Base-by-base conservation (phyloP, 2,329 filamentous ascomycete genomes). In the Chaetomiaceae sp. region DNA sequence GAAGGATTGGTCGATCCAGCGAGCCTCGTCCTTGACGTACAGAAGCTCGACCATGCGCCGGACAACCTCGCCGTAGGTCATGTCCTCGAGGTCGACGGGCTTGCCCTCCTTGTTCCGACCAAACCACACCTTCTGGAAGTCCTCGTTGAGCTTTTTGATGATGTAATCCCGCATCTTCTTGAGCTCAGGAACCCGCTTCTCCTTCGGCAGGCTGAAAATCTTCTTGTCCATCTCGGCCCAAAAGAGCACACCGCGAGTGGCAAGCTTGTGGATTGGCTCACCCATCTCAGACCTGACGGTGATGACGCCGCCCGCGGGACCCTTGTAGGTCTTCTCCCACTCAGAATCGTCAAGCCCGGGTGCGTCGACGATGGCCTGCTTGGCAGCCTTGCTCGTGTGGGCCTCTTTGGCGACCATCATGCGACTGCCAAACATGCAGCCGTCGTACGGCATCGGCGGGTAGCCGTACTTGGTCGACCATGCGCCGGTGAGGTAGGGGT, bases 181-280 rank as follows among this genome's bases (percentile, higher is more conserved):
- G 38, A 96, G 79, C 73, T 94, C 91, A 2, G 87, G 80, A 20
- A 96, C 78, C 38, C 91, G 86, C 79, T 96, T 96, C 67, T 92
- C 90, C 77, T 95, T 96, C 72, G 96, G 91, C 45, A 99, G 77
- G 67, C 84, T 88, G 78, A 99, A 99, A 66, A 99, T 97, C 75
- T 95, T 96, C 71, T 95, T 83, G 67, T 99, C 94, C 91, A 99
- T 96, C 75, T 99, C 95, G 46, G 91, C 87, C 94, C 94, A 99
- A 78, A 99, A 96, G 51, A 83, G 78, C 44, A 99, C 91, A 81
- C 94, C 94, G 55, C 95, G 88, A 45, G 94, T 99, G 15, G 94
- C 95, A 55, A 99, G 83, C 77, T 99, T 99, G 78, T 99, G 94
- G 58, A 99, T 99, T 6, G 94, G 95, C 78, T 99, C 94, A 42